A percentile compares a stretch with the other conserved stretches of the same genome.
These are phyloP conservation scores for Dioscorea alata DNA, from an alignment of 106 monocot genomes.

Conservation along the genomic window DNA sequence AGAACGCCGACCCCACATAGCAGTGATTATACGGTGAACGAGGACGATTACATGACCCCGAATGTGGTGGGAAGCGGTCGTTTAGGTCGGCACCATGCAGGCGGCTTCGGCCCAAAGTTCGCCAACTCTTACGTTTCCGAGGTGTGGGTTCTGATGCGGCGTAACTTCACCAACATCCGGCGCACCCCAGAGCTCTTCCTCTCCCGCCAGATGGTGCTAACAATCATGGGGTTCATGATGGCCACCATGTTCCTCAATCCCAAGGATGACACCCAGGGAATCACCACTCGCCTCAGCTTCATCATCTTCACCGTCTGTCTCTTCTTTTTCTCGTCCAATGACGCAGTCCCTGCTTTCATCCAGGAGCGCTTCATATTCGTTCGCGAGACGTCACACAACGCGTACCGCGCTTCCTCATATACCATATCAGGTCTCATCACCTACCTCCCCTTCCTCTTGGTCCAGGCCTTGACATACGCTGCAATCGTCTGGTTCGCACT, in stretches of 20 bases:
- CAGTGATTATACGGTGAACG: conserved; percentile 41
- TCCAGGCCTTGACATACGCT: conserved; percentile 32
- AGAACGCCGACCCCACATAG: conserved; percentile 31
- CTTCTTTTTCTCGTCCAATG: conserved; percentile 50
- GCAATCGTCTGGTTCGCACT: conserved; percentile 32
- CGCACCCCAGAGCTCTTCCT: conserved; percentile 52
- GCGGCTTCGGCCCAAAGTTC: conserved; percentile 25
- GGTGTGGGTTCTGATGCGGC: conserved; percentile 40
- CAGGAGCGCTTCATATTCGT: conserved; percentile 55
- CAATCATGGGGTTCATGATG: conserved; percentile 43
- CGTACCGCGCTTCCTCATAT: conserved; percentile 45
- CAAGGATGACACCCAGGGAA: conserved; percentile 30
- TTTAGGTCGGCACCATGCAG: background rate
- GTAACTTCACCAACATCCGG: conserved; percentile 49
- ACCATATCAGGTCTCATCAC: conserved; percentile 29
- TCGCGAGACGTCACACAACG: conserved; percentile 44
- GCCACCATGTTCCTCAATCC: conserved; percentile 44
- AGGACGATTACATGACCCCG: conserved; percentile 32
- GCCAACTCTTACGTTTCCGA: conserved; percentile 36
- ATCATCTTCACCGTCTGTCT: conserved; percentile 39
- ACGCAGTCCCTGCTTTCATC: conserved; percentile 49
- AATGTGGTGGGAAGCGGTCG: background rate
- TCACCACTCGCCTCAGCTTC: conserved; percentile 44
- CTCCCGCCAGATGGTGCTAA: conserved; percentile 46
- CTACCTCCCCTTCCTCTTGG: conserved; percentile 32